Percentiles rank a stretch among this genome's conserved stretches.
Conservation (phyloP, 148 eudicot species). For the Heliamphora exappendiculata region DNA sequence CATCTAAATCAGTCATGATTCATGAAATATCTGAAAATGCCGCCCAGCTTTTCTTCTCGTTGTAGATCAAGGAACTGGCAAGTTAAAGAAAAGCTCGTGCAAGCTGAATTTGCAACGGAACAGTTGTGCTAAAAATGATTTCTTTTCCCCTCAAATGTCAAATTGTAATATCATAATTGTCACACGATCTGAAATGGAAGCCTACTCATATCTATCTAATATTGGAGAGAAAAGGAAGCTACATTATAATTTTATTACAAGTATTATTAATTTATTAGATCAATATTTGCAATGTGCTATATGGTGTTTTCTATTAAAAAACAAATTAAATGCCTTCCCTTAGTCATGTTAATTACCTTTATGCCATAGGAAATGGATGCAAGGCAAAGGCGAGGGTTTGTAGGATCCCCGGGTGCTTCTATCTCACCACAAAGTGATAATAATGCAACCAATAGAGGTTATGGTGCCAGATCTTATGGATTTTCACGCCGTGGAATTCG, state of each 20-base stretch:
- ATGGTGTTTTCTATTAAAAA: neutral
- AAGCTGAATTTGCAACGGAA: neutral
- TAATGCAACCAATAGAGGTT: constrained; percentile 38
- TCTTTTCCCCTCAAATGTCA: neutral
- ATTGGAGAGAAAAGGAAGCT: neutral
- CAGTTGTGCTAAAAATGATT: neutral
- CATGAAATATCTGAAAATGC: neutral
- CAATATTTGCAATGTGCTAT: neutral
- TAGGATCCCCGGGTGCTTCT: constrained; percentile 56
- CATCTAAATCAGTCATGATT: neutral
- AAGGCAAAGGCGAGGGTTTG: constrained; percentile 62
- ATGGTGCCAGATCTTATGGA: constrained; percentile 70
- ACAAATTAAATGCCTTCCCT: neutral
- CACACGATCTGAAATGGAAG: neutral
- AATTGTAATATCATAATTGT: neutral
- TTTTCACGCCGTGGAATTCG: constrained; percentile 90
- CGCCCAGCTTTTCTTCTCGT: neutral
- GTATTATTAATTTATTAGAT: neutral
- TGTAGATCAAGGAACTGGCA: neutral
- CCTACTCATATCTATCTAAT: neutral
- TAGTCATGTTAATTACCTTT: constrained; percentile 8
- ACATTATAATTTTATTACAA: neutral
- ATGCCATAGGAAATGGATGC: constrained; percentile 75
- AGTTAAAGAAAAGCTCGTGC: neutral
- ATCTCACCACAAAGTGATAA: constrained; percentile 62